Evolutionary conservation across 129 eudicot genomes (phyloP).

Genomic region (Artemisia tridentata): DNA sequence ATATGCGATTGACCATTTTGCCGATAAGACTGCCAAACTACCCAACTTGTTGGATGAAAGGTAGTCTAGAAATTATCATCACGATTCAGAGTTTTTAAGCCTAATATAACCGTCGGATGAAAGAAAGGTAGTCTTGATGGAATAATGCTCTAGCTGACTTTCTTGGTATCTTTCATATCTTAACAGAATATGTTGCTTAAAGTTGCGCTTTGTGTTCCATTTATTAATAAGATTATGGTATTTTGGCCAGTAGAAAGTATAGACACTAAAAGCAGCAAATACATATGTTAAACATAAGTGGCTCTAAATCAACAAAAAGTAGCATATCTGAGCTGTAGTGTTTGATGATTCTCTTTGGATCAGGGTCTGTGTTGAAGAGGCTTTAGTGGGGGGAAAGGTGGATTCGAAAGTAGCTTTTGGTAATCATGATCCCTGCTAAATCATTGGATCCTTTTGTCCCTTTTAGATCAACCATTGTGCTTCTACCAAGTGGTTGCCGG

Average conservation of each 20-base stretch:
- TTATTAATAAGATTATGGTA: not conserved
- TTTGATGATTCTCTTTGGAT: constrained; percentile 33
- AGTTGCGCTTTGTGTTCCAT: not conserved
- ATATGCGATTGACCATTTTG: too few species aligned
- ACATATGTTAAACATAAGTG: constrained; percentile 12
- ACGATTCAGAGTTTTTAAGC: not conserved
- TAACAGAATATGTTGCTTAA: constrained; percentile 12
- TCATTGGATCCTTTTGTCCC: constrained; percentile 35
- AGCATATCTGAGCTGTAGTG: constrained; percentile 26
- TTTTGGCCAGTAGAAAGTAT: not conserved
- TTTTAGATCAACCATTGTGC: constrained; percentile 34
- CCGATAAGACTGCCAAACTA: too few species aligned
- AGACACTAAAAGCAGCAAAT: constrained; percentile 17
- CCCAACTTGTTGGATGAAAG: too few species aligned
- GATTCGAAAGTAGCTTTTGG: constrained; percentile 35
- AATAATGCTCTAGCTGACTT: not conserved
- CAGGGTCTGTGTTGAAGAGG: constrained; percentile 34
- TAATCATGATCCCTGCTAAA: constrained; percentile 22
- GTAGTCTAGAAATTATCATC: not conserved
- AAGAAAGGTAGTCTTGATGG: constrained; percentile 15
- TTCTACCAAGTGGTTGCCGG: constrained; percentile 35
- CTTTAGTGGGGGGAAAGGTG: constrained; percentile 33
- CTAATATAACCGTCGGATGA: constrained; percentile 7
- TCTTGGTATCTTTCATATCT: constrained; percentile 12
- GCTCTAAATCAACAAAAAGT: constrained; percentile 25